A percentile compares a stretch with the other conserved stretches of the same genome.
Evolutionary conservation across 2,329 filamentous ascomycete species (phyloP).

Genomic region (Furcasterigmium furcatum): DNA sequence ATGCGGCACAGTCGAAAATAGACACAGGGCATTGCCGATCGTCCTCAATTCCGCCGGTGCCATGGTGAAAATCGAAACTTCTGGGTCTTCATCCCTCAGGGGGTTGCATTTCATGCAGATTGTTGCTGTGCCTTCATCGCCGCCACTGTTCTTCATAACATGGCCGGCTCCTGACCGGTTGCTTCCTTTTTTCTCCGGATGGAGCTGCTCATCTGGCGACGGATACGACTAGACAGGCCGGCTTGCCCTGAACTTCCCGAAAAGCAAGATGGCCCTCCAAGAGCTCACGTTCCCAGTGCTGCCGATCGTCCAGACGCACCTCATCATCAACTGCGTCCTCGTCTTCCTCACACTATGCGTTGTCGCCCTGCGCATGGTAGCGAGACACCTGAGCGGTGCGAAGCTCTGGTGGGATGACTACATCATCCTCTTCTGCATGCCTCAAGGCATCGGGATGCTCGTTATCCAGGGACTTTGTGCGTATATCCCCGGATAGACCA

Average conservation of each 20-base stretch:
- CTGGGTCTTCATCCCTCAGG: too few relatives aligned
- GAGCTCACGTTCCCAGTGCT: conserved; percentile 12
- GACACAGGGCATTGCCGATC: too few relatives aligned
- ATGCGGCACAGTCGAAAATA: too few relatives aligned
- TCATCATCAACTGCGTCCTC: conserved; percentile 19
- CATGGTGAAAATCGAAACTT: too few relatives aligned
- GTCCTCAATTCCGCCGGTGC: too few relatives aligned
- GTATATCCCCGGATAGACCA: conserved; percentile 6
- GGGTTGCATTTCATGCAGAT: too few relatives aligned
- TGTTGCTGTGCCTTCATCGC: too few relatives aligned
- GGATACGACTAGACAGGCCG: too few relatives aligned
- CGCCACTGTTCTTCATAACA: too few relatives aligned
- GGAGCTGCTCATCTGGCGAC: too few relatives aligned
- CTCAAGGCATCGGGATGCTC: conserved; percentile 22
- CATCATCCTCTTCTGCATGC: conserved; percentile 27
- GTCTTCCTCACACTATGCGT: conserved; percentile 15
- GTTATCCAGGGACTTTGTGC: conserved; percentile 25
- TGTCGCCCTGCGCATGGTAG: conserved; percentile 18
- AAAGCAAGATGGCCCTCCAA: conserved; percentile 40
- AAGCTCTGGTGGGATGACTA: conserved; percentile 31
- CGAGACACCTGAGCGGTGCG: conserved; percentile 17
- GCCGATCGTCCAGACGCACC: conserved; percentile 17
- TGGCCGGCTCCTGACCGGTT: too few relatives aligned
- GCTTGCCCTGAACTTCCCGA: conserved; percentile 76
- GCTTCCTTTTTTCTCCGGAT: too few relatives aligned